A percentile compares a stretch with the other conserved stretches of the same genome.
Evolutionary conservation across 1,139 yeast species (phyloP).

Genomic region (Saccharomyces hybrid): DNA sequence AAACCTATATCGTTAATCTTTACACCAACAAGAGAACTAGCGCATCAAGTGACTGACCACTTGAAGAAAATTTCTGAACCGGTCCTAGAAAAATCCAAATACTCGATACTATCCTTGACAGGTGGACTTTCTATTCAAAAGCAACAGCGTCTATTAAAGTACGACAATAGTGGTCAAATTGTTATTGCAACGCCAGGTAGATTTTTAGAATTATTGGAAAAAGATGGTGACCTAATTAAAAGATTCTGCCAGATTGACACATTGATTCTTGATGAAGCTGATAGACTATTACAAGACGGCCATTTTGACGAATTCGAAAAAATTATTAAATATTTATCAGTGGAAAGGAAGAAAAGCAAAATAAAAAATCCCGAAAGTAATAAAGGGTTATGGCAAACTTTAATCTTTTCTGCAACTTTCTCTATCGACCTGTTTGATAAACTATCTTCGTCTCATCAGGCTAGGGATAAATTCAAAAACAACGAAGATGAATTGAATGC

Average conservation of each 20-base stretch:
- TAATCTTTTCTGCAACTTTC: slow-evolving; percentile 92
- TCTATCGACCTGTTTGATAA: slow-evolving; percentile 75
- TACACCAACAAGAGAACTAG: slow-evolving; percentile 94
- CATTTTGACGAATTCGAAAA: slow-evolving; percentile 90
- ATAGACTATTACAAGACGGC: slow-evolving; percentile 87
- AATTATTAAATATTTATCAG: slow-evolving; percentile 52
- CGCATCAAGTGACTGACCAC: slow-evolving; percentile 86
- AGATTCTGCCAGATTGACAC: slow-evolving; percentile 59
- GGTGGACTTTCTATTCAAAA: slow-evolving; percentile 94
- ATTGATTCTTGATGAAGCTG: slow-evolving; percentile 94
- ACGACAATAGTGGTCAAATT: slow-evolving; percentile 60
- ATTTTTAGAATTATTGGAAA: slow-evolving; percentile 70
- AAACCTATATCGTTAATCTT: slow-evolving; percentile 72
- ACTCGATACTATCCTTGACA: slow-evolving; percentile 67
- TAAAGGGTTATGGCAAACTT: slow-evolving; percentile 70
- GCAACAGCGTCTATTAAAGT: slow-evolving; percentile 69
- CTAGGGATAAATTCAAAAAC: slow-evolving; percentile 35
- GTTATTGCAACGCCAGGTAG: slow-evolving; percentile 97
- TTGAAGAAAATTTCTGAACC: slow-evolving; percentile 38
- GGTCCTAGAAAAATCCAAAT: slow-evolving; percentile 54
- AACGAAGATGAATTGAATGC: slow-evolving; percentile 45
- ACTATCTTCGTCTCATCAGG: slow-evolving; percentile 40
- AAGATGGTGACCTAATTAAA: slow-evolving; percentile 45
- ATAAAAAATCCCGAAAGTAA: slow-evolving; percentile 14
- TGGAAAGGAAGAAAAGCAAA: slow-evolving; percentile 15